A percentile compares a stretch with the other conserved stretches of the same genome.
phyloP scores from a whole-genome alignment of 2,329 filamentous ascomycete genomes.

The Didymella pomorum region DNA sequence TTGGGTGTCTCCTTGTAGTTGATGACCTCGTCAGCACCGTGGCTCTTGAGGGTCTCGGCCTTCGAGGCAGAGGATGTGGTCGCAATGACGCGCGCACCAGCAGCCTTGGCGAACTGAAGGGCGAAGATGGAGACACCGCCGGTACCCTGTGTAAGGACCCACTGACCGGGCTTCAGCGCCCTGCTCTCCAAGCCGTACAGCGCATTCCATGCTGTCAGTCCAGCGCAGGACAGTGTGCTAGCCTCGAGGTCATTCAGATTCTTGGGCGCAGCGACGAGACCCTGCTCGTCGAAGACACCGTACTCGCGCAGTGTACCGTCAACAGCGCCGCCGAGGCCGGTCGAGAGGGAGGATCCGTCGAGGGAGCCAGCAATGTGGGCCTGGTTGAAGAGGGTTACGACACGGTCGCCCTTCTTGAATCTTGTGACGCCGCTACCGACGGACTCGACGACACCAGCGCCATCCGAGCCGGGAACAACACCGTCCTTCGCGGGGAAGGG shows the following conservation, averaged over 20 bases:
- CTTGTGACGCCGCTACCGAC: slow-evolving; percentile 64
- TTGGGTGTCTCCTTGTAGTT: slow-evolving; percentile 63
- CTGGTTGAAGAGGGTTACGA: slow-evolving; percentile 70
- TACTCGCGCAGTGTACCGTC: slow-evolving; percentile 75
- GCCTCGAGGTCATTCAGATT: slow-evolving; percentile 59
- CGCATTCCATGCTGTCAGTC: slow-evolving; percentile 60
- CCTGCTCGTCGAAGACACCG: slow-evolving; percentile 71
- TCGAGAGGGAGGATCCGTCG: slow-evolving; percentile 49
- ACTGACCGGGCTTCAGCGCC: slow-evolving; percentile 50
- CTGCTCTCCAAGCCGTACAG: slow-evolving; percentile 58
- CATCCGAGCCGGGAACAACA: slow-evolving; percentile 60
- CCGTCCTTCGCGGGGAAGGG: slow-evolving; percentile 53
- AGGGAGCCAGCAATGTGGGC: slow-evolving; percentile 62
- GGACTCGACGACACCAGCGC: slow-evolving; percentile 60
- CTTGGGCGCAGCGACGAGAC: slow-evolving; percentile 70
- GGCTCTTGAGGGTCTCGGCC: slow-evolving; percentile 58
- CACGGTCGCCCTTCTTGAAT: slow-evolving; percentile 66
- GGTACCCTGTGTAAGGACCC: slow-evolving; percentile 73
- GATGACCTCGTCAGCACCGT: slow-evolving; percentile 65
- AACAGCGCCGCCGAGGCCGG: slow-evolving; percentile 72
- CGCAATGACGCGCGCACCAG: slow-evolving; percentile 65
- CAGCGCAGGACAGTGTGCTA: slow-evolving; percentile 57
- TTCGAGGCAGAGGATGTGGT: slow-evolving; percentile 64
- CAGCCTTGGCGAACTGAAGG: slow-evolving; percentile 64
- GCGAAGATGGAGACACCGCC: slow-evolving; percentile 73